Percentiles rank a stretch among this genome's conserved stretches.
Evolutionary conservation across 2,329 filamentous ascomycete species (phyloP).

Genomic region (Diaporthe capsici): DNA sequence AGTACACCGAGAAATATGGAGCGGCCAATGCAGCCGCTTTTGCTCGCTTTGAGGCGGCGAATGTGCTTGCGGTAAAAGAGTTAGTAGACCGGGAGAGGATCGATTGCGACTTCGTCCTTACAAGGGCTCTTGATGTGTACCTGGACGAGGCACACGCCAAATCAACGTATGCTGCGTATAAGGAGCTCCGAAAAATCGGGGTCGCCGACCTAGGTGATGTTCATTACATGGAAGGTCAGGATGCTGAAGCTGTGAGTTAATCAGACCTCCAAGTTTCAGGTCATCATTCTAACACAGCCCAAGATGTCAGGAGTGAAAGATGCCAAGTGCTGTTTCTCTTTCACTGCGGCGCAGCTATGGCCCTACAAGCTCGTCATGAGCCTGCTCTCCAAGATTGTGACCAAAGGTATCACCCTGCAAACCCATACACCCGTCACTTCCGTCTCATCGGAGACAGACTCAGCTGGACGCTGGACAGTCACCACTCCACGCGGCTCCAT

Average conservation of each 20-base stretch:
- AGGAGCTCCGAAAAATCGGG: slow-evolving; percentile 48
- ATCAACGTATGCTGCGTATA: slow-evolving; percentile 47
- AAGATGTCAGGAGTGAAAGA: slow-evolving; percentile 53
- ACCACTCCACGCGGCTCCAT: slow-evolving; percentile 69
- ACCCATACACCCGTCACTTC: slow-evolving; percentile 29
- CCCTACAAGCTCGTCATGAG: slow-evolving; percentile 50
- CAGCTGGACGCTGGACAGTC: slow-evolving; percentile 57
- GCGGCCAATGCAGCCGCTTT: slow-evolving; percentile 55
- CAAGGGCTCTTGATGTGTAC: slow-evolving; percentile 55
- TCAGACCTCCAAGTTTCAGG: no score
- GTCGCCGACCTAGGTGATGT: slow-evolving; percentile 49
- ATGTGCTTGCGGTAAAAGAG: slow-evolving; percentile 48
- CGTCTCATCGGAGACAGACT: slow-evolving; percentile 43
- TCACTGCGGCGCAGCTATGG: slow-evolving; percentile 47
- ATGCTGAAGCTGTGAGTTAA: slow-evolving; percentile 36
- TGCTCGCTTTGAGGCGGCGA: slow-evolving; percentile 68
- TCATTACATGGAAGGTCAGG: slow-evolving; percentile 45
- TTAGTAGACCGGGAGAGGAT: slow-evolving; percentile 55
- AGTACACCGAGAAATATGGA: slow-evolving; percentile 32
- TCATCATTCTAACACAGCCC: background rate
- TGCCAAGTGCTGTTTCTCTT: slow-evolving; percentile 51
- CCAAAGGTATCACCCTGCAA: slow-evolving; percentile 31
- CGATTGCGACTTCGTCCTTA: slow-evolving; percentile 54
- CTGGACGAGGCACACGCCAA: slow-evolving; percentile 45
- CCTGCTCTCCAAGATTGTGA: slow-evolving; percentile 44